Base-by-base conservation (phyloP, 202 grass and related monocot genomes). In the Zizania palustris region DNA sequence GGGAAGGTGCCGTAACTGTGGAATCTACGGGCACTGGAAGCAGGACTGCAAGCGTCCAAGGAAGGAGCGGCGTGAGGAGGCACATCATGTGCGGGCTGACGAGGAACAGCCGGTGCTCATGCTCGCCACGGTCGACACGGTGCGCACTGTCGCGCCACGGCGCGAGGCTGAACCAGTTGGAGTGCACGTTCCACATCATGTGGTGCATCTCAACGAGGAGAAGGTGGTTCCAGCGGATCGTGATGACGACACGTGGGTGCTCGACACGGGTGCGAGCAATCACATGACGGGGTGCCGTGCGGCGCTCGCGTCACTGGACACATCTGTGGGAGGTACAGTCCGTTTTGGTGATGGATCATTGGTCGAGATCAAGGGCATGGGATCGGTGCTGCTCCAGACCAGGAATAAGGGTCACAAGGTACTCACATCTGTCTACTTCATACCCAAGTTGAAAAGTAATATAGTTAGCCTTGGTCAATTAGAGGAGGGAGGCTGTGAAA, bases 141-240 rank as follows among this genome's bases (percentile, higher is more conserved):
- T 46, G 42, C 37, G 7, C 41, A 9, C 9, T 9, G 41, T 9
- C 7, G 9, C 41, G 41, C 1, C 41, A 2, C 41, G 7, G 7
- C 41, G 7, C 4, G 40, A 41, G 5, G 5, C 7, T 6, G 40
- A 41, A 6, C 40, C 4, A 6, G 40, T 41, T 6, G 40, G 7
- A 4, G 4, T 3, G 0, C 5, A 4, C 4, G 7, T 6, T 41
- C 3, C 19, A 4, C 1, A 11, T 0, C 41, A 67, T 0, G 8
- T 19, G 0, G 11, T 67, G 2, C 65, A 67, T 0, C 19, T 48
- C 11, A 12, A 11, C 3, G 65, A 67, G 42, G n/a, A n/a, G n/a
- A 28, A 33, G 5, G 64, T 67, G 19, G 0, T 28, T 0, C 64
- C 19, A 0, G 11, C 5, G 1, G 19, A 33, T 3, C 1, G 18